These are phyloP conservation scores for Oryza australiensis DNA, from an alignment of 176 grass and related monocot species.

Conservation along the genomic window DNA sequence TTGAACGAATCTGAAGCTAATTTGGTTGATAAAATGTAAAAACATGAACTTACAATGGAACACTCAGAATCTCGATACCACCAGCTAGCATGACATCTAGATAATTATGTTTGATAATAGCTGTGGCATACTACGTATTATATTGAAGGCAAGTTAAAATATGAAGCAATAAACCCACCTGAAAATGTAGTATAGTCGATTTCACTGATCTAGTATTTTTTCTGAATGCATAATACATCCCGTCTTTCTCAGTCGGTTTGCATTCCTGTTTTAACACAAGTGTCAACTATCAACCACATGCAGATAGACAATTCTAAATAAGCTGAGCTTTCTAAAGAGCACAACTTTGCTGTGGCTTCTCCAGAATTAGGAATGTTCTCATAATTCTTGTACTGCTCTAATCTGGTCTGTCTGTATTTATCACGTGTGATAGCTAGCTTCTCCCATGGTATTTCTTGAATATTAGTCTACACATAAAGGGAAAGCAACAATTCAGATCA, in stretches of 20 bases:
- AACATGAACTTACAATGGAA: slow-evolving; percentile 2
- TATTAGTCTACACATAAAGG: slow-evolving; percentile 52
- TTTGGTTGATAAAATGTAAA: not conserved
- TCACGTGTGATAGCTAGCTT: slow-evolving; percentile 69
- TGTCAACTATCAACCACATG: slow-evolving; percentile 29
- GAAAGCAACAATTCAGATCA: slow-evolving; percentile 18
- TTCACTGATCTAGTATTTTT: slow-evolving; percentile 92
- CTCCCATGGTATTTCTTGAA: slow-evolving; percentile 97
- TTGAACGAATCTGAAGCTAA: not conserved
- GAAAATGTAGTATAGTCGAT: slow-evolving; percentile 94
- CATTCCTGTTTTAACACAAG: slow-evolving; percentile 56
- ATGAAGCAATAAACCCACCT: slow-evolving; percentile 41
- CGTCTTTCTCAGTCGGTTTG: slow-evolving; percentile 71
- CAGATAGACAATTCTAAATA: not conserved
- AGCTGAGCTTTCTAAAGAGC: slow-evolving; percentile 6
- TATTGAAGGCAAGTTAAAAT: not conserved
- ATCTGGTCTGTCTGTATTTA: slow-evolving; percentile 81
- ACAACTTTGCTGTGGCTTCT: slow-evolving; percentile 77
- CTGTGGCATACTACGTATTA: not conserved
- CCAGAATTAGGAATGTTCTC: slow-evolving; percentile 81
- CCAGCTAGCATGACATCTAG: not conserved
- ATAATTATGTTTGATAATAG: not conserved
- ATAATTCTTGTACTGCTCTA: slow-evolving; percentile 99
- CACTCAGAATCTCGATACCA: not conserved
- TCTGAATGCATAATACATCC: slow-evolving; percentile 75